phyloP scores from a whole-genome alignment of 371 early-diverging fungal genomes.

The Mortierella sp. region DNA sequence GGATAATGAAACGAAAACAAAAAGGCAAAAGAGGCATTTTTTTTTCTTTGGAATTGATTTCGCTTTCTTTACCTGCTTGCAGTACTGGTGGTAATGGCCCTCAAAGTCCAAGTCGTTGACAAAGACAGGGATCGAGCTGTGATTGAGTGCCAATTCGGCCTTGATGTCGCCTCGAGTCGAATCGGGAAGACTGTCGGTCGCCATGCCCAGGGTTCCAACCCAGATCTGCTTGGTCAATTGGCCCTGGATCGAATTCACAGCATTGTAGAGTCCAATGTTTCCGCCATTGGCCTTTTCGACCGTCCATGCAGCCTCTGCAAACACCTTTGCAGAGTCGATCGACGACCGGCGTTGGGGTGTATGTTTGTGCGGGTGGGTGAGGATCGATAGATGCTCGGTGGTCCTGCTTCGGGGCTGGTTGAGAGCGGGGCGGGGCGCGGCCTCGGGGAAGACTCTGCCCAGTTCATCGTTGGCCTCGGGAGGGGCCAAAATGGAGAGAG shows the following conservation, averaged over 20 bases:
- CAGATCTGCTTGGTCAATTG: conserved; percentile 72
- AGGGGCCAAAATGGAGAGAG: conserved; percentile 44
- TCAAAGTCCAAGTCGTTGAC: conserved; percentile 84
- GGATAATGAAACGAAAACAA: conserved; percentile 3
- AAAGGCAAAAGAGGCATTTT: conserved; percentile 6
- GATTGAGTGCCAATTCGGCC: conserved; percentile 68
- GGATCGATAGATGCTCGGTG: conserved; percentile 22
- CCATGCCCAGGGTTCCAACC: conserved; percentile 84
- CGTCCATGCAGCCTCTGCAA: conserved; percentile 71
- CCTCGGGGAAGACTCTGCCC: conserved; percentile 37
- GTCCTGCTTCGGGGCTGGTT: conserved; percentile 51
- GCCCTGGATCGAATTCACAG: conserved; percentile 77
- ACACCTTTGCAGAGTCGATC: conserved; percentile 60
- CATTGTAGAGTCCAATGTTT: conserved; percentile 93
- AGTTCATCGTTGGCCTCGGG: conserved; percentile 20
- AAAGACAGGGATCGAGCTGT: conserved; percentile 87
- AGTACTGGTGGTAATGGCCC: conserved; percentile 93
- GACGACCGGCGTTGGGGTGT: conserved; percentile 52
- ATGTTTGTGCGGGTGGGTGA: conserved; percentile 5
- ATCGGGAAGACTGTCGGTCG: conserved; percentile 76
- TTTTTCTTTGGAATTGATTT: not conserved
- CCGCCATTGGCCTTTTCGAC: conserved; percentile 82
- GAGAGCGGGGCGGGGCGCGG: conserved; percentile 26
- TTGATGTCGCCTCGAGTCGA: conserved; percentile 71
- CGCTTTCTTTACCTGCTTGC: conserved; percentile 79